Base-by-base conservation (phyloP, 1,139 yeast species). In the Debaryomycetaceae sp. region DNA sequence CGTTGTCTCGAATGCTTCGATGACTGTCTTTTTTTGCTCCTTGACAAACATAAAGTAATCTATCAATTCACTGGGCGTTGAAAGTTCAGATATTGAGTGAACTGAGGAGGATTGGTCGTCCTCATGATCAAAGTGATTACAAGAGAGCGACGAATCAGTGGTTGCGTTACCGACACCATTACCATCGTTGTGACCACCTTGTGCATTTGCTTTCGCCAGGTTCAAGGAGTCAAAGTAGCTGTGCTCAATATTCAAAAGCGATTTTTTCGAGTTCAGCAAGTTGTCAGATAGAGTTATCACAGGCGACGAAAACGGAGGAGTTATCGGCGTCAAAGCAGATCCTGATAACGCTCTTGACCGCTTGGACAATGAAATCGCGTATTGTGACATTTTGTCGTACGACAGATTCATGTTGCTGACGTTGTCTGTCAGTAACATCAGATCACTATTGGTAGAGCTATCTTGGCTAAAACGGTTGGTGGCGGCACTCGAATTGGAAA, bases 271-370 rank as follows among this genome's bases (percentile, higher is more conserved):
- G 16, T 44, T 37, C 5, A 45, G 35, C 30, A 61, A 48, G 40
- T 61, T 62, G 27, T 66, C 74, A 11, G 66, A 54, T 16, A 67
- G 46, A 1, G 70, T 65, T 23, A 67, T 60, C 24, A 65, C 52
- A 23, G 73, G 72, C 18, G 67, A 63, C 23, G 58, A 46, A 24
- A 55, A 43, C 3, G 63, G 58, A 1, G 69, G 65, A 3, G 68
- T 61, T 11, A 61, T 47, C 1, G 67, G 53, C 5, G 53, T 42
- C 3, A 35, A 16, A 8, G 26, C 36, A 27, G 30, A 41, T 37
- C 34, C 33, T 5, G 34, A 29, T 11, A 30, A 23, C 9, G 36
- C 32, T 27, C 36, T 33, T 16, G 26, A 18, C 19, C 36, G 18
- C 17, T 33, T 33, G 2, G 30, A 30, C n/a, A 26, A 7, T 5